Evolutionary conservation across 495 filamentous ascomycete genomes (phyloP), one percentile per base, ranked within the genome.

Genomic region (Chaetomium tenue): DNA sequence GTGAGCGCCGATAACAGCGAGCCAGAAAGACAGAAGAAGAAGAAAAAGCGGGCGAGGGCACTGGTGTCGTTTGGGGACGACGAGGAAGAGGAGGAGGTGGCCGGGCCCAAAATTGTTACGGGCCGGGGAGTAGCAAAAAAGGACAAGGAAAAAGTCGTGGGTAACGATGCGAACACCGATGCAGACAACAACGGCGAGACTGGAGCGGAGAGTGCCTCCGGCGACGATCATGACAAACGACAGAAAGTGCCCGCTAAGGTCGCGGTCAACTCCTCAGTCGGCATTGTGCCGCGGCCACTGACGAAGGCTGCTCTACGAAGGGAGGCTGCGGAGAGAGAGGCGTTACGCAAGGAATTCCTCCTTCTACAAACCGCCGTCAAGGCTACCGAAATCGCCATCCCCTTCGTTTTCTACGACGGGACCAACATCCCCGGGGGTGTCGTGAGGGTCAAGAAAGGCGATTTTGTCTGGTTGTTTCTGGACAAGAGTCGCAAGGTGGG

Each of bases 381-480:
- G 78, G 86, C 86, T 40, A 91, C 92, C 26, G 92, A 97, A 71
- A 91, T 98, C 23, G 79, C 88, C 47, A 91, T 98, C 4, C 94
- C 94, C 0, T 98, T 98, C 76, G 91, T 97, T 25, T 98, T 98
- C 72, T 98, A 96, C 76, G 95, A 98, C 63, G 94, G 94, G n/a
- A 95, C 91, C 5, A 93, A 94, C 74, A 92, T 91, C n/a, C 88
- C 92, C 2, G 88, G 90, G 28, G 89, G 95, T 23, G 79, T 82
- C 22, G 93, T 87, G 71, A 86, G 85, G 66, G 86, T 97, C 58
- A 97, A 92, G 77, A 98, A 98, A 71, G 94, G 94, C 0, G 93
- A 97, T 67, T 86, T 83, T 56, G 79, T 94, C 18, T 97, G 93
- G 93, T 70, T 96, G 15, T 96, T 97, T 64, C 78, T 98, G 5